A percentile compares a stretch with the other conserved stretches of the same genome.
Evolutionary conservation across 106 monocot species (phyloP).

Genomic region (Apostasia ramifera): DNA sequence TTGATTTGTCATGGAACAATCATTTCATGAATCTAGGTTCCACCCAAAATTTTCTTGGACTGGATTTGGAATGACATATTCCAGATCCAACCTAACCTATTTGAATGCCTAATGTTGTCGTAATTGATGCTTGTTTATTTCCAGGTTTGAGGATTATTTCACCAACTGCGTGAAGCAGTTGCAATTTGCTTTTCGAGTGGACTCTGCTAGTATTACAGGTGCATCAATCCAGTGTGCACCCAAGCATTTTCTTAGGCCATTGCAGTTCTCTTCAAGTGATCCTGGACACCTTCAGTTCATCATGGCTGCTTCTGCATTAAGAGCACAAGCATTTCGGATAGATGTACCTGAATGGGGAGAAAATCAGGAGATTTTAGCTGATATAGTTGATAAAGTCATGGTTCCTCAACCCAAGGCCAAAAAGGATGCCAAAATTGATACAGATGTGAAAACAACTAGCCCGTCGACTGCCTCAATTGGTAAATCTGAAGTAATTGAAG

Average conservation of each 20-base stretch:
- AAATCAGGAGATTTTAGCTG: conserved; percentile 42
- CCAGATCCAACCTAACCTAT: too few species aligned
- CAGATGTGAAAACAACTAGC: conserved; percentile 80
- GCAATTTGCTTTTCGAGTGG: conserved; percentile 79
- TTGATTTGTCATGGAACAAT: not conserved
- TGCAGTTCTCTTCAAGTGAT: conserved; percentile 67
- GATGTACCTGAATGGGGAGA: conserved; percentile 68
- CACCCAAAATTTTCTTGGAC: too few species aligned
- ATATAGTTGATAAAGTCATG: conserved; percentile 43
- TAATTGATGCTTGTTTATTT: not conserved
- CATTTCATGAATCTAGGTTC: not conserved
- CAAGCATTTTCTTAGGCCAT: conserved; percentile 68
- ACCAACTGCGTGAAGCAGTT: conserved; percentile 87
- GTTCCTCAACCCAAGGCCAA: conserved; percentile 79
- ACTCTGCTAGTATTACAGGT: conserved; percentile 66
- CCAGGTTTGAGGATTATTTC: conserved; percentile 93
- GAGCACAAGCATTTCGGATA: conserved; percentile 77
- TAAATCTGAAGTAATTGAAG: conserved; percentile 60
- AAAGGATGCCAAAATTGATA: conserved; percentile 71
- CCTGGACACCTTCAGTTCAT: conserved; percentile 62
- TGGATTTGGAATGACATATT: too few species aligned
- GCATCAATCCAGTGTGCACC: conserved; percentile 87
- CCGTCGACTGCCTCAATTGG: conserved; percentile 59
- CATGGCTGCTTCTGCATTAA: conserved; percentile 66
- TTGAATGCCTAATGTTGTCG: not conserved